phyloP scores from a whole-genome alignment of 1,139 yeast species.

The Candida smagusa region DNA sequence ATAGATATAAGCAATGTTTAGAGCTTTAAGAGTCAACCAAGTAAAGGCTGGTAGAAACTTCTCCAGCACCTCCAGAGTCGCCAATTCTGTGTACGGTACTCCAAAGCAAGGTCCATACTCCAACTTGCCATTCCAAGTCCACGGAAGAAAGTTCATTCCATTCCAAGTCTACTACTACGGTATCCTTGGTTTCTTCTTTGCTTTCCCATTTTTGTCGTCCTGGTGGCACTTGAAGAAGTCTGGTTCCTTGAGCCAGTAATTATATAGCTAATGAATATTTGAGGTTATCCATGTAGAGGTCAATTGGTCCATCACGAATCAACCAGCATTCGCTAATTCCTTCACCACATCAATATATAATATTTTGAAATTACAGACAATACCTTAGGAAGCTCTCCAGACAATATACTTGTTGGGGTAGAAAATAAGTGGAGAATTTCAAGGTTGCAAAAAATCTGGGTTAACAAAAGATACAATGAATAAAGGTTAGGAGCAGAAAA shows the following conservation, averaged over 20 bases:
- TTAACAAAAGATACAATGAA: too few relatives aligned
- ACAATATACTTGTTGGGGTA: too few relatives aligned
- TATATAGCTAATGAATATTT: neutral
- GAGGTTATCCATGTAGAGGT: neutral
- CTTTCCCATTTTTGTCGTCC: conserved; percentile 66
- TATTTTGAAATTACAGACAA: too few relatives aligned
- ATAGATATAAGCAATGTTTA: conserved; percentile 11
- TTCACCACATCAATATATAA: too few relatives aligned
- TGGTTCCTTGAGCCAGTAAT: conserved; percentile 43
- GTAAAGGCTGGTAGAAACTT: conserved; percentile 38
- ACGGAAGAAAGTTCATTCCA: conserved; percentile 81
- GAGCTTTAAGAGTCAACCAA: conserved; percentile 14
- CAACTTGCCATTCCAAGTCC: conserved; percentile 91
- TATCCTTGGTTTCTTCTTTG: conserved; percentile 58
- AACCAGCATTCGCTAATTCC: too few relatives aligned
- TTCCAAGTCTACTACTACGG: conserved; percentile 79
- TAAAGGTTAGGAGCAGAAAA: too few relatives aligned
- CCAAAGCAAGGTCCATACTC: conserved; percentile 83
- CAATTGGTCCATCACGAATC: too few relatives aligned
- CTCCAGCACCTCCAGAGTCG: conserved; percentile 33
- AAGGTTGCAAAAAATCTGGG: too few relatives aligned
- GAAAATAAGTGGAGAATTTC: too few relatives aligned
- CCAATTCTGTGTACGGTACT: conserved; percentile 34
- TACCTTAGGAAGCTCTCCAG: too few relatives aligned
- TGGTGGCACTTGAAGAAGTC: conserved; percentile 74